A percentile compares a stretch with the other conserved stretches of the same genome.
phyloP scores from a whole-genome alignment of 2,329 filamentous ascomycete genomes.

The Verticillium nubilum region DNA sequence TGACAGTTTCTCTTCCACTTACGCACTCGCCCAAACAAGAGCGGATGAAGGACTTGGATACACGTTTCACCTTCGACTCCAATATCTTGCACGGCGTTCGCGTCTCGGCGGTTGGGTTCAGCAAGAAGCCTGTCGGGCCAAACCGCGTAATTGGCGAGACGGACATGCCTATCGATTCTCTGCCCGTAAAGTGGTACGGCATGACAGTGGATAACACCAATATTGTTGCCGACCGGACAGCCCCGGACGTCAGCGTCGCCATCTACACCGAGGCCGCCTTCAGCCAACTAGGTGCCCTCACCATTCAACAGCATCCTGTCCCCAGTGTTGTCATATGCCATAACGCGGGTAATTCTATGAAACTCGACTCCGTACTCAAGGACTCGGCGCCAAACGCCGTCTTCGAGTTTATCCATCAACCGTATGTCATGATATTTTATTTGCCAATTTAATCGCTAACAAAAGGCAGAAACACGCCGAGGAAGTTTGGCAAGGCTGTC shows the following conservation, averaged over 20 bases:
- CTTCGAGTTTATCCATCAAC: constrained; percentile 16
- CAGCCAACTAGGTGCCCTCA: constrained; percentile 7
- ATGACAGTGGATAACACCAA: constrained; percentile 18
- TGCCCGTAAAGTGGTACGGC: constrained; percentile 24
- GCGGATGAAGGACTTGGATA: background rate
- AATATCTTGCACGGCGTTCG: background rate
- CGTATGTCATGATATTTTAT: constrained; percentile 7
- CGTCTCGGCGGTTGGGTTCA: constrained; percentile 6
- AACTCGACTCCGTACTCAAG: constrained; percentile 7
- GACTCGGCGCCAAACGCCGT: constrained; percentile 4
- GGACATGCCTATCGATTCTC: constrained; percentile 15
- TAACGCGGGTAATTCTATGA: constrained; percentile 12
- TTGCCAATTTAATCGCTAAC: background rate
- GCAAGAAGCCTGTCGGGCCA: constrained; percentile 16
- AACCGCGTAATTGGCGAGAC: constrained; percentile 13
- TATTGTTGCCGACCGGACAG: constrained; percentile 1
- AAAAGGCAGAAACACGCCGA: constrained; percentile 9
- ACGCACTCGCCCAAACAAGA: constrained; percentile 6
- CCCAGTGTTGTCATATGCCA: constrained; percentile 13
- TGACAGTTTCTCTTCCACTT: constrained; percentile 40
- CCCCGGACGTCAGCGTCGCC: constrained; percentile 15
- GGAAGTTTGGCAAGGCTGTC: constrained; percentile 14
- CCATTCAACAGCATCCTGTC: constrained; percentile 11
- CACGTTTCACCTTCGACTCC: constrained; percentile 8
- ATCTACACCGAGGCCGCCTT: constrained; percentile 21